A percentile compares a stretch with the other conserved stretches of the same genome.
Conservation (phyloP, 2,329 filamentous ascomycete species). For the Ophiostoma montium region DNA sequence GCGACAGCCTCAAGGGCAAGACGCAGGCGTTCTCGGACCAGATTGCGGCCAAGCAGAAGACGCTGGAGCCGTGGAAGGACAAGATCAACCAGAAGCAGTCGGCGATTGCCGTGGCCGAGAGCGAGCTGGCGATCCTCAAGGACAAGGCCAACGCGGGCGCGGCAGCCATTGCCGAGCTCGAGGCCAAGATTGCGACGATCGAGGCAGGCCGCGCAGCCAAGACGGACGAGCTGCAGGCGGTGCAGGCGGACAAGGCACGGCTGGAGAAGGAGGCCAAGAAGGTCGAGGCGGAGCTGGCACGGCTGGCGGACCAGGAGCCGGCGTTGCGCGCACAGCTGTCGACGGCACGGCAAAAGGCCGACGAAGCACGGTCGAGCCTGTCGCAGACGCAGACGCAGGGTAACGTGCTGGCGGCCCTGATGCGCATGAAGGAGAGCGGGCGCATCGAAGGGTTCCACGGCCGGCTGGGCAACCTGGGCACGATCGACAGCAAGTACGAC, state of each 20-base stretch:
- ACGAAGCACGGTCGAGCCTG: constrained; percentile 84
- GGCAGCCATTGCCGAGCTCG: constrained; percentile 68
- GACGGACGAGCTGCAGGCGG: constrained; percentile 58
- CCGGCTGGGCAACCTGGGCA: constrained; percentile 81
- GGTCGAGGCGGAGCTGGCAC: constrained; percentile 56
- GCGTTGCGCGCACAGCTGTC: constrained; percentile 74
- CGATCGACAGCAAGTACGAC: constrained; percentile 88
- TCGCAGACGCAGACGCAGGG: constrained; percentile 84
- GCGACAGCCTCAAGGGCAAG: constrained; percentile 83
- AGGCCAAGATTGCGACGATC: constrained; percentile 63
- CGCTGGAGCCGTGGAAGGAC: constrained; percentile 88
- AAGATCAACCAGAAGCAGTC: constrained; percentile 96
- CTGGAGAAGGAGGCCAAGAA: constrained; percentile 63
- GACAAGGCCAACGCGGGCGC: constrained; percentile 83
- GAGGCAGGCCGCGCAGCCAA: constrained; percentile 60
- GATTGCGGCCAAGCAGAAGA: constrained; percentile 84
- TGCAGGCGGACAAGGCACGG: constrained; percentile 55
- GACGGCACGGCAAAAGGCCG: constrained; percentile 81
- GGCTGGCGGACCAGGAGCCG: constrained; percentile 64
- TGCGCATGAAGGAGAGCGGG: constrained; percentile 90
- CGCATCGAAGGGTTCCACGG: constrained; percentile 96
- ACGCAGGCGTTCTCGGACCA: constrained; percentile 89
- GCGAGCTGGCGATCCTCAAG: constrained; percentile 78
- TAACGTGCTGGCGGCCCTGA: constrained; percentile 79
- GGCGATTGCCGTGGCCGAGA: constrained; percentile 84